Base-by-base conservation (phyloP, 2,329 filamentous ascomycete species). In the Penicillium janthinellum region DNA sequence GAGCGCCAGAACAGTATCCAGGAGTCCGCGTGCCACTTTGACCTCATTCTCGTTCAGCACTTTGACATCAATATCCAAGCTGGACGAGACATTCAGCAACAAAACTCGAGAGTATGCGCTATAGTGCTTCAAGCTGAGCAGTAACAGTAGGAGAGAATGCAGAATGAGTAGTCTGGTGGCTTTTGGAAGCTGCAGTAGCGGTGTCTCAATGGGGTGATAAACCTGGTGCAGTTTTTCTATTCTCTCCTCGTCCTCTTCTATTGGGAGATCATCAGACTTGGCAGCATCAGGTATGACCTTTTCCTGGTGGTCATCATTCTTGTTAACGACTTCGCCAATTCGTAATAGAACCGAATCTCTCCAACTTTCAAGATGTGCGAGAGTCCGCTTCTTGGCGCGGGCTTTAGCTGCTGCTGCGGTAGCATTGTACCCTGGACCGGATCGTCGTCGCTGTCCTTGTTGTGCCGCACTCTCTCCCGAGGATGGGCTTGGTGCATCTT, bases 361-460 rank as follows among this genome's bases (percentile, higher is more conserved):
- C 94, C 94, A 98, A 64, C 91, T 89, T 59, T 90, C 87, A 71
- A 94, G 96, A 71, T 89, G 87, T 6, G 82, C 78, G 5, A 96
- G 73, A 1, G 88, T 84, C 56, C 89, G 87, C 63, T 84, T 61
- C 58, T 73, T 71, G 5, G 86, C 78, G 88, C 67, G 92, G 76
- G 67, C 67, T 72, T 61, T 72, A 11, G 50, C 50, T 63, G 58
- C 52, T 5, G 41, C 52, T 6, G 41, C 52, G 22, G 52, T 68
- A 53, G 60, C 61, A 17, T 68, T 63, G 11, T 48, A 47, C 12
- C 61, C 58, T 8, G 61, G 56, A 4, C 55, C 58, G 5, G 58
- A 28, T 47, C 61, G 60, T 11, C 52, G 62, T 47, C 58, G 34
- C 38, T 58, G 47, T 31, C 58, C 7, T 17, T 28, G 2, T 49